Percentiles rank a stretch among this genome's conserved stretches.
Conservation (phyloP, 768 basidiomycete species). For the Kondoa subrosea region DNA sequence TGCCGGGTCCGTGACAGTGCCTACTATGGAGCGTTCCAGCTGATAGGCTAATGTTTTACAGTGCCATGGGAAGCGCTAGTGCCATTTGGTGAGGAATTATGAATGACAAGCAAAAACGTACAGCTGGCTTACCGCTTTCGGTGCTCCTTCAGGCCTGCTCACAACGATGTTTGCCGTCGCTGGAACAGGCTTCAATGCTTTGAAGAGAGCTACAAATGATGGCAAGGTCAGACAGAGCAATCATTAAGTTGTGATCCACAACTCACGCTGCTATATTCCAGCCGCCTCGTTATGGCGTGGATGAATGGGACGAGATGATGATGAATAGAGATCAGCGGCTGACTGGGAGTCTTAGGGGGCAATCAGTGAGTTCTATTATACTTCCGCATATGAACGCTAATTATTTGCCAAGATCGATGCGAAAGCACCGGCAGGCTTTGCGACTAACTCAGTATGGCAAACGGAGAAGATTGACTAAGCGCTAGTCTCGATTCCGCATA, state of each 20-base stretch:
- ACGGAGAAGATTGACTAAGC: constrained; percentile 37
- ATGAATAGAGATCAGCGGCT: constrained; percentile 70
- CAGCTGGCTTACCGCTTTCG: background rate
- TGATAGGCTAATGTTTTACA: too few relatives aligned
- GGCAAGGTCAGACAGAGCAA: constrained; percentile 49
- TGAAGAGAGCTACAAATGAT: constrained; percentile 61
- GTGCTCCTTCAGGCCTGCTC: background rate
- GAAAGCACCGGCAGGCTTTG: constrained; percentile 35
- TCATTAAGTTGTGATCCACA: background rate
- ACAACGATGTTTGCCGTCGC: constrained; percentile 52
- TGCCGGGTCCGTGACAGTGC: too few relatives aligned
- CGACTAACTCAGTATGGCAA: constrained; percentile 55
- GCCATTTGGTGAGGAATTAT: background rate
- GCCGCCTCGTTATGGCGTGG: constrained; percentile 66
- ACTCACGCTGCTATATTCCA: constrained; percentile 28
- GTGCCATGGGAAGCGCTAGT: background rate
- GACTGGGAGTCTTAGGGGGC: constrained; percentile 68
- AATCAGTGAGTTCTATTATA: constrained; percentile 44
- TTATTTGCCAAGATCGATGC: background rate
- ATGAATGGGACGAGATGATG: constrained; percentile 87
- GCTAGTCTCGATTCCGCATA: background rate
- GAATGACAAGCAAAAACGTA: background rate
- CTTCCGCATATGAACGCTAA: background rate
- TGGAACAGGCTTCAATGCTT: constrained; percentile 63
- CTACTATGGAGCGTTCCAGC: too few relatives aligned